phyloP scores from a whole-genome alignment of 805 yeast genomes.

The Candida schatavii region DNA sequence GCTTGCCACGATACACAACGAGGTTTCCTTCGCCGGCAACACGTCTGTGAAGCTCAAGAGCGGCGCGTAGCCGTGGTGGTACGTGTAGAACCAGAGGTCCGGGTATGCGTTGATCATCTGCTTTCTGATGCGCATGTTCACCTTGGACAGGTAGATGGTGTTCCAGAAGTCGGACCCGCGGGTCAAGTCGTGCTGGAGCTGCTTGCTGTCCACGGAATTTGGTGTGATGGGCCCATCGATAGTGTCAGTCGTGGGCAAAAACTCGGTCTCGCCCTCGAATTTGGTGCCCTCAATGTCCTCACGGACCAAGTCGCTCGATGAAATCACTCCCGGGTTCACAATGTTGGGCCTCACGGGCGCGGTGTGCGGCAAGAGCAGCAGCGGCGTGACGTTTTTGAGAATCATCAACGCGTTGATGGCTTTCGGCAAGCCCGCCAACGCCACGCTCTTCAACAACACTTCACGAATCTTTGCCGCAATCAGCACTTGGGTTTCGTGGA shows the following conservation, averaged over 20 bases:
- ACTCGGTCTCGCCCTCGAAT: slow-evolving; percentile 21
- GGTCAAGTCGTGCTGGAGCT: slow-evolving; percentile 24
- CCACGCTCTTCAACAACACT: slow-evolving; percentile 72
- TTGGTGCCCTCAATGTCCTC: slow-evolving; percentile 39
- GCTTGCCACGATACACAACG: slow-evolving; percentile 72
- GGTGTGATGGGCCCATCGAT: slow-evolving; percentile 41
- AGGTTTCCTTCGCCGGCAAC: slow-evolving; percentile 65
- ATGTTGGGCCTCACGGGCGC: slow-evolving; percentile 27
- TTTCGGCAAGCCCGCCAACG: slow-evolving; percentile 80
- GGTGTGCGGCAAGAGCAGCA: slow-evolving; percentile 21
- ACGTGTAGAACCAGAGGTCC: slow-evolving; percentile 73
- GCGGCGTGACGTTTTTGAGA: slow-evolving; percentile 66
- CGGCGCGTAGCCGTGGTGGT: slow-evolving; percentile 74
- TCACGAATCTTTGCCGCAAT: slow-evolving; percentile 65
- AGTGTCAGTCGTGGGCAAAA: slow-evolving; percentile 24
- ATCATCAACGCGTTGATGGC: slow-evolving; percentile 74
- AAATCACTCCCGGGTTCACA: slow-evolving; percentile 32
- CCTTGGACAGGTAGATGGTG: slow-evolving; percentile 65
- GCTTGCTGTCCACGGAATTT: slow-evolving; percentile 26
- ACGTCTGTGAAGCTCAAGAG: slow-evolving; percentile 66
- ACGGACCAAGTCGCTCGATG: slow-evolving; percentile 35
- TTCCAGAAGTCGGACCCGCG: slow-evolving; percentile 72
- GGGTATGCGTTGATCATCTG: slow-evolving; percentile 79
- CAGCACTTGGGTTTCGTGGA: slow-evolving; percentile 29
- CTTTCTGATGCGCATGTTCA: slow-evolving; percentile 60